Percentiles rank a stretch among this genome's conserved stretches.
phyloP scores from a whole-genome alignment of 2,329 filamentous ascomycete genomes.

The Dothideomycetidae sp. region DNA sequence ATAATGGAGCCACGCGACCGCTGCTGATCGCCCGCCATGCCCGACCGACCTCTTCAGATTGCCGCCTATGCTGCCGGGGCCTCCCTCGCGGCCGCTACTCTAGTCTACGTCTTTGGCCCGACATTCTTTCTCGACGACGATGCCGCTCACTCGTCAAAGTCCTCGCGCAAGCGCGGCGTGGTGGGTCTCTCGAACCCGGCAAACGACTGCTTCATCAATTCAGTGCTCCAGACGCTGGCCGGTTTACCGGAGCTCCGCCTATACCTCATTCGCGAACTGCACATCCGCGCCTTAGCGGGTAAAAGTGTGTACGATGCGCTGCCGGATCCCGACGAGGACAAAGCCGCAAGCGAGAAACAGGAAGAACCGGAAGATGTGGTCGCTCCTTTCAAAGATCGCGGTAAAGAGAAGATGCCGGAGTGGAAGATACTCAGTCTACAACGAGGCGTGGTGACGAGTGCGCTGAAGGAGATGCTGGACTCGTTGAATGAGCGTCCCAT shows the following conservation, averaged over 20 bases:
- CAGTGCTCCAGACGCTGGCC: conserved; percentile 81
- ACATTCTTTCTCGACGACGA: conserved; percentile 90
- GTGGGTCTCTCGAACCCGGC: conserved; percentile 82
- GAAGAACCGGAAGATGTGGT: conserved; percentile 27
- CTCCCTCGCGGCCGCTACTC: conserved; percentile 81
- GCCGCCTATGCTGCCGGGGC: conserved; percentile 91
- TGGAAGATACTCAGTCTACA: conserved; percentile 50
- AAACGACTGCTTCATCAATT: conserved; percentile 79
- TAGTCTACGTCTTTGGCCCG: conserved; percentile 96
- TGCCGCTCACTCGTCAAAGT: conserved; percentile 40
- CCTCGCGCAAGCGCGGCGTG: conserved; percentile 64
- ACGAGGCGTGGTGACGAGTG: conserved; percentile 67
- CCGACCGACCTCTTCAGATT: conserved; percentile 67
- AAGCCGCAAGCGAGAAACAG: conserved; percentile 24
- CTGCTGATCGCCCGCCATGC: conserved; percentile 45
- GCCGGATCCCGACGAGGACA: conserved; percentile 47
- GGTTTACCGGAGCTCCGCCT: conserved; percentile 77
- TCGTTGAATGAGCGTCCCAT: conserved; percentile 85
- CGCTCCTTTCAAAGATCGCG: conserved; percentile 47
- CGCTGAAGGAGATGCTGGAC: conserved; percentile 85
- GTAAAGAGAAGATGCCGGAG: conserved; percentile 23
- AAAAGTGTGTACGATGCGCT: conserved; percentile 53
- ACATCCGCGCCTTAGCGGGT: conserved; percentile 68
- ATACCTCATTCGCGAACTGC: conserved; percentile 84
- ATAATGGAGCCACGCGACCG: background rate